These are phyloP conservation scores for Kwoniella europaea DNA, from an alignment of 768 basidiomycete genomes.

Conservation along the genomic window DNA sequence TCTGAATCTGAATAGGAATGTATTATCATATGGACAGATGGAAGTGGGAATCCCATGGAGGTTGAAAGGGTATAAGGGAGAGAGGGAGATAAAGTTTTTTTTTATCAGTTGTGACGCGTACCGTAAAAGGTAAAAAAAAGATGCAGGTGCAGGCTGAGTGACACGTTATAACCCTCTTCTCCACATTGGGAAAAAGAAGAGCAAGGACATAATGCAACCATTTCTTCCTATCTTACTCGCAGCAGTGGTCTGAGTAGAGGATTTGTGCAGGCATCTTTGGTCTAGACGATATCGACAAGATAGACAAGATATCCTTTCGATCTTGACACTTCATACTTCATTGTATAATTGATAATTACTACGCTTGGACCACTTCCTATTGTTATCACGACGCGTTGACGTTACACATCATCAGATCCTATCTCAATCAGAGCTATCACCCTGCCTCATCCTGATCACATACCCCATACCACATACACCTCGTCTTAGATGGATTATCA, in stretches of 20 bases:
- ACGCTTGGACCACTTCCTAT: neutral
- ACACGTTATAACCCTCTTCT: neutral
- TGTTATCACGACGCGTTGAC: neutral
- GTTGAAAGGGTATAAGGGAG: neutral
- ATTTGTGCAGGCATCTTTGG: too few species aligned
- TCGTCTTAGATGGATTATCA: constrained; percentile 6
- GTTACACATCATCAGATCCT: neutral
- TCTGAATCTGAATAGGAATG: too few species aligned
- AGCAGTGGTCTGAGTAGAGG: too few species aligned
- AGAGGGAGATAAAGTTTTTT: neutral
- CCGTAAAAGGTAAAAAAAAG: neutral
- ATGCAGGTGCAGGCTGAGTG: neutral
- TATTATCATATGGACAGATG: too few species aligned
- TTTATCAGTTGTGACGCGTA: neutral
- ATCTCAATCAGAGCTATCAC: neutral
- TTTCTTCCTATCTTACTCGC: neutral
- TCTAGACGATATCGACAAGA: neutral
- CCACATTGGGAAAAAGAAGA: neutral
- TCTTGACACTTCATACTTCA: neutral
- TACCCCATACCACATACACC: neutral
- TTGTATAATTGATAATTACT: neutral
- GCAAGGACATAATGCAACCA: neutral
- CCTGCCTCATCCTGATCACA: neutral
- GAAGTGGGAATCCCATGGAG: too few species aligned
- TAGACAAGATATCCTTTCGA: neutral